phyloP scores from a whole-genome alignment of 2,329 filamentous ascomycete genomes.

The Paraconiothyrium brasiliense region DNA sequence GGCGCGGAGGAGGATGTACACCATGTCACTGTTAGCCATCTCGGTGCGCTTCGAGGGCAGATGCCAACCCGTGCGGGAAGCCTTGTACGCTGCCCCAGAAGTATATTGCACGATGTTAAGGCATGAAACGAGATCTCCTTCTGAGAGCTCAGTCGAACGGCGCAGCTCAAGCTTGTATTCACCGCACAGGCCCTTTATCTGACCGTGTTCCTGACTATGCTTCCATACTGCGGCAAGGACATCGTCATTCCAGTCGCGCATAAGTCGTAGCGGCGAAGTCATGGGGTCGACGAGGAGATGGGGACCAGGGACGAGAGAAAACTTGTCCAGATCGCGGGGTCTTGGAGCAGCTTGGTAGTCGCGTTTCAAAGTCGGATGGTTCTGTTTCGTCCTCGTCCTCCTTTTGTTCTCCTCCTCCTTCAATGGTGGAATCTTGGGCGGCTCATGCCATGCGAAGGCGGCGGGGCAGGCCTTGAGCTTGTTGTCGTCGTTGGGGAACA shows the following conservation, averaged over 20 bases:
- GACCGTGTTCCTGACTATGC: constrained; percentile 4
- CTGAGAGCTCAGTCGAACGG: constrained; percentile 42
- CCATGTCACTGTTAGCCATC: constrained; percentile 73
- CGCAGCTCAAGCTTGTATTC: constrained; percentile 30
- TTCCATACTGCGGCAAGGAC: constrained; percentile 11
- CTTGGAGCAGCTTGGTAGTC: background rate
- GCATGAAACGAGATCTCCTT: constrained; percentile 58
- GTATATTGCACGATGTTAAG: constrained; percentile 69
- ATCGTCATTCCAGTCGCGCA: constrained; percentile 11
- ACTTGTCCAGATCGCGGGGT: background rate
- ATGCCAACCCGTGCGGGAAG: constrained; percentile 71
- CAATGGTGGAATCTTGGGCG: background rate
- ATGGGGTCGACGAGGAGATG: constrained; percentile 2
- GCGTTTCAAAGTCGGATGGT: background rate
- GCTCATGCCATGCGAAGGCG: background rate
- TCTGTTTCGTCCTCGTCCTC: background rate
- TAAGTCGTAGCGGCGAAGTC: constrained; percentile 6
- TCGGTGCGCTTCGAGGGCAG: constrained; percentile 68
- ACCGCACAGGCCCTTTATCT: background rate
- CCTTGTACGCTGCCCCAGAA: constrained; percentile 70
- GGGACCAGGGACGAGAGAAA: background rate
- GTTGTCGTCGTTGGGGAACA: background rate
- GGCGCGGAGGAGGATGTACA: constrained; percentile 67
- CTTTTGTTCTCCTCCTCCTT: background rate
- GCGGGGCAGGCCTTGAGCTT: background rate